Evolutionary conservation across 768 basidiomycete species (phyloP), one percentile per base, ranked within the genome.

Genomic region (Agrocybe pediades): DNA sequence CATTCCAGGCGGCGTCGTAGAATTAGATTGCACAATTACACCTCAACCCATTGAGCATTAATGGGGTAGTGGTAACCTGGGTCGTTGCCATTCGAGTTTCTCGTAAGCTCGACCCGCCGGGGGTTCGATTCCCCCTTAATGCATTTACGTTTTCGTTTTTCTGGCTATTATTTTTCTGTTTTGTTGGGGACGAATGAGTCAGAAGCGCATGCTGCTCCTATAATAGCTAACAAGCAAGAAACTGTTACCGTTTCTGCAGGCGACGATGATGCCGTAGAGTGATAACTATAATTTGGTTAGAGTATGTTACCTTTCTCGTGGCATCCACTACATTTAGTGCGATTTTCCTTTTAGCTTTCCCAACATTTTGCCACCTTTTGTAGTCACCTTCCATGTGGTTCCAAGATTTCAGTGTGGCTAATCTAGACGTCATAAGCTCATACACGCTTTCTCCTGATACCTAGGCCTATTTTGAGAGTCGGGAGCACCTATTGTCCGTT

Each of bases 71-170:
- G 47, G 54, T 55, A 55, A 49, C 48, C 48, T 49, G 54, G 48
- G 53, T 54, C 48, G 41, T 52, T 52, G 51, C 47, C 47, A 55
- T 55, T 49, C 29, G 48, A 50, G 43, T 33, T 19, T 17, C 5
- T 46, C 39, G 39, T 50, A 59, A 63, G 57, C 57, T 83, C 85
- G 86, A 87, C 84, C 86, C 86, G 86, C 86, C 86, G 86, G 84
- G 85, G 85, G 86, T 88, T 88, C 85, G 84, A 88, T 88, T 87
- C 86, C 85, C 86, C 56, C 85, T 87, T 86, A 85, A 87, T 87
- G 86, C 86, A 86, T 30, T 30, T 30, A 7, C 4, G n/a, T 36
- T 36, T 15, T 13, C 6, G 13, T 36, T 36, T 13, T 36, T 36
- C 13, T 36, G n/a, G n/a, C n/a, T n/a, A n/a, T n/a, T n/a, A n/a